These are phyloP conservation scores for Omphalotus olearius DNA, from an alignment of 1,284 basidiomycete species.

Conservation along the genomic window DNA sequence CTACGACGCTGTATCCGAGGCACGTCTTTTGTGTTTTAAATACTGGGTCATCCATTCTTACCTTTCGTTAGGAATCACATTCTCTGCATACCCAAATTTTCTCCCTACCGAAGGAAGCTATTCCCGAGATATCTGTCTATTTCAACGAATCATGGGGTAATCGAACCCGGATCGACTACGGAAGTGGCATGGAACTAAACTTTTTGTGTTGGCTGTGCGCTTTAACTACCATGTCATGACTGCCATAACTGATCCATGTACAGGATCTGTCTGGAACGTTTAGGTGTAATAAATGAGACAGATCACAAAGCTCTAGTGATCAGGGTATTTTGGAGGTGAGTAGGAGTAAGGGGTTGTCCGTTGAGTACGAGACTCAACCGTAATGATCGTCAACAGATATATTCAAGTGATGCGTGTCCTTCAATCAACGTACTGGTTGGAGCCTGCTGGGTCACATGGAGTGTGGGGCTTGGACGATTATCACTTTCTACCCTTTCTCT, in stretches of 20 bases:
- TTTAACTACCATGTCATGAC: not conserved
- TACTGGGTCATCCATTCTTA: constrained; percentile 3
- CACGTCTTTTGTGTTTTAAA: constrained; percentile 27
- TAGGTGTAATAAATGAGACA: constrained; percentile 61
- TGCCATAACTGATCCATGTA: not conserved
- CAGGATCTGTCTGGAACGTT: constrained; percentile 79
- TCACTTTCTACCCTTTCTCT: constrained; percentile 94
- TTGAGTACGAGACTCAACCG: not conserved
- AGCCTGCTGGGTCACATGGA: constrained; percentile 96
- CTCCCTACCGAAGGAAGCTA: constrained; percentile 51
- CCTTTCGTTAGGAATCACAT: constrained; percentile 34
- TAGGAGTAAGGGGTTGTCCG: constrained; percentile 17
- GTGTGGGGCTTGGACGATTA: constrained; percentile 99
- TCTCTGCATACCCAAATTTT: constrained; percentile 56
- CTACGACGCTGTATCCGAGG: constrained; percentile 78
- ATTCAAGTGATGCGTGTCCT: constrained; percentile 86
- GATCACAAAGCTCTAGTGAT: constrained; percentile 83
- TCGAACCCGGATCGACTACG: constrained; percentile 91
- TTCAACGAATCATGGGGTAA: constrained; percentile 92
- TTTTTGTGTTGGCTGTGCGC: constrained; percentile 92
- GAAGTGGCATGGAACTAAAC: constrained; percentile 98
- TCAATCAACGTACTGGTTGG: constrained; percentile 96
- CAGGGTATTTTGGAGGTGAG: constrained; percentile 85
- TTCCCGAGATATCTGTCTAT: constrained; percentile 74
- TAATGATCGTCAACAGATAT: constrained; percentile 50